Evolutionary conservation across 495 filamentous ascomycete genomes (phyloP), one percentile per base, ranked within the genome.

Genomic region (Aeminium ludgeri): DNA sequence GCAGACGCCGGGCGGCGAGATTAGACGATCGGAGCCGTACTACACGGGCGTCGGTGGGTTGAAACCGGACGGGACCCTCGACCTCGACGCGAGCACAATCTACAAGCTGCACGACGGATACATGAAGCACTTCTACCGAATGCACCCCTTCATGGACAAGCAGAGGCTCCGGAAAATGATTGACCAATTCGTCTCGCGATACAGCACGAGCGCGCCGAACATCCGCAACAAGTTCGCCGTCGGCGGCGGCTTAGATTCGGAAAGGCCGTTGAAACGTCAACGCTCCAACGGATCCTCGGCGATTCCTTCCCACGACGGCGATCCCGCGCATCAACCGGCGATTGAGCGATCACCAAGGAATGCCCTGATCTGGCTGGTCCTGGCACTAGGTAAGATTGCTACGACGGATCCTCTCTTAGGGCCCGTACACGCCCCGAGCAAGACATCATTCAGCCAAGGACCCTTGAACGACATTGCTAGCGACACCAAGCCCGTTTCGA

Each of bases 331-430:
- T 18, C 23, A 16, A 35, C 12, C 19, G 19, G 23, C 25, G 51
- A 20, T 54, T 63, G 57, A 71, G 43, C 66, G 76, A 28, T 74
- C 73, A 10, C 72, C 75, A 42, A 72, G 70, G 33, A 87, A 79
- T 41, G 82, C 82, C 1, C 63, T 93, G 28, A 72, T 92, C 1
- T 65, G 93, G 2, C 61, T 95, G 31, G 72, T 91, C 5, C 65
- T 94, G 39, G 86, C 87, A 1, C 59, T 96, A 20, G 87, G 87
- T 8, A 80, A 80, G 47, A 82, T 95, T 20, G 87, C 80, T 44
- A 64, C 77, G 36, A 66, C 75, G 40, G n/a, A n/a, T n/a, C n/a
- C n/a, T n/a, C n/a, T n/a, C n/a, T n/a, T n/a, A n/a, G n/a, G n/a
- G n/a, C n/a, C n/a, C n/a, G n/a, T n/a, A n/a, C 69, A 65, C 43